Evolutionary conservation across 163 green algal genomes (phyloP), one percentile per base, ranked within the genome.

Genomic region (Volvox carteri): DNA sequence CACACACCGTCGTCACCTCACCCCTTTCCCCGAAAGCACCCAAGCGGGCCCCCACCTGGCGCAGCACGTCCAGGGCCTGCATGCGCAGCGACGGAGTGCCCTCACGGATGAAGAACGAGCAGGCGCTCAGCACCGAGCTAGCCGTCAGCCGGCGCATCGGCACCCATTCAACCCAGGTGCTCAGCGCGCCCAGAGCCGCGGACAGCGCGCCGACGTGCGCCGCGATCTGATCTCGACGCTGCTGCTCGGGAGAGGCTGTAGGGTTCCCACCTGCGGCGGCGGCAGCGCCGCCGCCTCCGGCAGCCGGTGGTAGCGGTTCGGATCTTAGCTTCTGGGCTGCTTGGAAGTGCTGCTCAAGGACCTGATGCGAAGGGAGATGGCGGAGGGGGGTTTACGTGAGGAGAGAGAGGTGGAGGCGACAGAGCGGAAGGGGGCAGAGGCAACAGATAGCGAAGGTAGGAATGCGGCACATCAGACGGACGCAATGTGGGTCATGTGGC

Each of bases 111-210:
- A 93, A 94, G 86, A 94, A 94, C 4, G 78, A 33, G 81, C 93
- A 96, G 0, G 96, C 96, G 8, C 85, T 87, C 56, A 98, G 54
- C n/a, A 97, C 92, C 3, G 92, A 93, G 39, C 90, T 92, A 11
- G 72, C 76, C 25, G 77, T 68, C 19, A 98, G 67, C 5, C 86
- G 81, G 9, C 77, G 87, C 88, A 98, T 92, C 2, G 96, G 96
- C 21, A 94, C 95, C 95, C 95, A 98, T 85, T 97, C 96, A 65
- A 95, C 94, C 89, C 94, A 97, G 7, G 90, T 93, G 30, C 50
- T 42, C 48, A 96, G 85, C 4, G 92, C 92, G 25, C 83, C 90
- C 4, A 98, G 90, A 2, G 95, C 94, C 25, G 94, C 93, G 28
- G 90, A 92, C 2, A 98, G 94, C 16, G 95, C 96, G 1, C 30